Percentiles rank a stretch among this genome's conserved stretches.
These are phyloP conservation scores for Lolium multiflorum DNA, from an alignment of 176 grass and related monocot species.

Conservation along the genomic window DNA sequence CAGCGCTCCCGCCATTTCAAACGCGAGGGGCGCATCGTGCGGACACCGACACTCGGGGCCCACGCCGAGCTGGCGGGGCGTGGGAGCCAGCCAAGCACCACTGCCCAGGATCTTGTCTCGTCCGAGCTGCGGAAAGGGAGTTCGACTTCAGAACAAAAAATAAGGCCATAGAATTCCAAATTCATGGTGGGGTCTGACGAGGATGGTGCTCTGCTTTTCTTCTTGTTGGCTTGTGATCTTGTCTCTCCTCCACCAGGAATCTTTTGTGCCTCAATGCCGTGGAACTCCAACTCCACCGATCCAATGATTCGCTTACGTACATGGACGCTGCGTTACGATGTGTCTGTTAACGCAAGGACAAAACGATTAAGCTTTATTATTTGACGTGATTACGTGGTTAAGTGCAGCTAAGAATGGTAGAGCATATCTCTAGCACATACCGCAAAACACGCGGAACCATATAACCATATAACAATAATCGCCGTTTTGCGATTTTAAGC, in stretches of 20 bases:
- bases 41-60: slow-evolving; percentile 20
- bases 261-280: slow-evolving; percentile 12
- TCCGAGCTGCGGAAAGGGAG: not conserved
- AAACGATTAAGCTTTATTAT: not conserved
- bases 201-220: slow-evolving; percentile 22
- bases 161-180: not conserved
- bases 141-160: not conserved
- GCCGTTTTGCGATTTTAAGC: too few species aligned
- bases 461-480: too few species aligned
- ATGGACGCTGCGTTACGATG: not conserved
- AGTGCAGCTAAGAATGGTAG: too few species aligned
- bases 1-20: slow-evolving; percentile 56
- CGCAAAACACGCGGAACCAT: too few species aligned
- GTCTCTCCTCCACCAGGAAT: slow-evolving; percentile 18
- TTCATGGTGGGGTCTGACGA: slow-evolving; percentile 28
- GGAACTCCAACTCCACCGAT: not conserved
- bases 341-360: not conserved
- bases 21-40: not conserved
- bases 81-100: slow-evolving; percentile 43
- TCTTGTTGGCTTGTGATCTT: slow-evolving; percentile 10
- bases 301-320: not conserved
- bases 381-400: too few species aligned
- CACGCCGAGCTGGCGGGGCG: slow-evolving; percentile 34
- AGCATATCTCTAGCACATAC: too few species aligned
- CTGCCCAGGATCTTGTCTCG: slow-evolving; percentile 37